Conservation (phyloP, 2,329 filamentous ascomycete species). For the Phialemoniopsis sp. region DNA sequence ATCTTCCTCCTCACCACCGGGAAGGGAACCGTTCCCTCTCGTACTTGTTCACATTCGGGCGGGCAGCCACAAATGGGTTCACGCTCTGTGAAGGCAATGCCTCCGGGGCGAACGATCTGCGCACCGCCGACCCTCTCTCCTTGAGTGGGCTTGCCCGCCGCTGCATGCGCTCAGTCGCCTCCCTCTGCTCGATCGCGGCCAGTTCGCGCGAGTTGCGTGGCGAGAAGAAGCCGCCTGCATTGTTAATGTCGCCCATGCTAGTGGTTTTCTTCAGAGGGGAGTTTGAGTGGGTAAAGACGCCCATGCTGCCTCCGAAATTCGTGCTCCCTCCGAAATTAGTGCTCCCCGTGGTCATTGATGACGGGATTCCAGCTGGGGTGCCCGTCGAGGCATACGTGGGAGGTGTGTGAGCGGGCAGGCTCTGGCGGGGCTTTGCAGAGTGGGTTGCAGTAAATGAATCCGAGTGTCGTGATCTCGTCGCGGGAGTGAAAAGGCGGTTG, state of each 20-base stretch:
- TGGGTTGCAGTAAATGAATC: slow-evolving; percentile 23
- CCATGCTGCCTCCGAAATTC: slow-evolving; percentile 67
- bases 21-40: slow-evolving; percentile 34
- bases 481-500: slow-evolving; percentile 39
- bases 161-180: slow-evolving; percentile 23
- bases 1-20: slow-evolving; percentile 8
- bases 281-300: slow-evolving; percentile 73
- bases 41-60: slow-evolving; percentile 26
- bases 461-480: slow-evolving; percentile 17
- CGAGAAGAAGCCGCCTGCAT: slow-evolving; percentile 31
- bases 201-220: slow-evolving; percentile 59
- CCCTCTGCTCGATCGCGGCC: slow-evolving; percentile 51
- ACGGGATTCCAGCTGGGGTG: slow-evolving; percentile 1
- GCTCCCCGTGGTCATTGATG: slow-evolving; percentile 11
- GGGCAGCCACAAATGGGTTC: slow-evolving; percentile 33
- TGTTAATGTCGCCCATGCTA: slow-evolving; percentile 56
- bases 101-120: no score
- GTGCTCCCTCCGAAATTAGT: slow-evolving; percentile 45
- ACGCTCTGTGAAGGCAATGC: no score
- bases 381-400: neutral
- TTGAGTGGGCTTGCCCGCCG: slow-evolving; percentile 34
- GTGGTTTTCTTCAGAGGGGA: slow-evolving; percentile 79
- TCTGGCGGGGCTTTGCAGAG: slow-evolving; percentile 8
- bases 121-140: slow-evolving; percentile 13
- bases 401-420: slow-evolving; percentile 7